phyloP scores from a whole-genome alignment of 2,329 filamentous ascomycete genomes.

The Xylaria sp. region DNA sequence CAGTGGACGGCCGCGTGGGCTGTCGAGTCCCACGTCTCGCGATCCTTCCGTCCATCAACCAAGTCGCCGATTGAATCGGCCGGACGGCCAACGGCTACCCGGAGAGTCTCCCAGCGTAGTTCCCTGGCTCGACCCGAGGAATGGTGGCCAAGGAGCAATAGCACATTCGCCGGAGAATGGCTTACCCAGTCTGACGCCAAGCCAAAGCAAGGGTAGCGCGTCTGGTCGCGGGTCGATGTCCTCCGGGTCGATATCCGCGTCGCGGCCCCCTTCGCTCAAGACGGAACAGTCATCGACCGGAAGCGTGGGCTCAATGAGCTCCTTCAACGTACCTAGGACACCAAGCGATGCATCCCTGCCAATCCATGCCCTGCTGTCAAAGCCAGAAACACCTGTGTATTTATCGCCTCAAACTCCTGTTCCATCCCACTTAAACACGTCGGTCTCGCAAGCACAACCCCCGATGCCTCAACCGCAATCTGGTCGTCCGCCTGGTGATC shows the following conservation, averaged over 20 bases:
- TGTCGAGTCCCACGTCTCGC: constrained; percentile 35
- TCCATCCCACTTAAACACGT: constrained; percentile 6
- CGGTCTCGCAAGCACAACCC: constrained; percentile 24
- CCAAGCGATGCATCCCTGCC: constrained; percentile 55
- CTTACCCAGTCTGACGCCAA: constrained; percentile 24
- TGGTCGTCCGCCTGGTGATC: constrained; percentile 20
- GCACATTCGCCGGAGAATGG: constrained; percentile 33
- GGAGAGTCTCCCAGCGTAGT: constrained; percentile 18
- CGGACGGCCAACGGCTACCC: constrained; percentile 25
- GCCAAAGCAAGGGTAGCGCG: constrained; percentile 14
- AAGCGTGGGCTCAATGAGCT: constrained; percentile 46
- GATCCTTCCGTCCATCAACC: constrained; percentile 28
- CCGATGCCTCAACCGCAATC: constrained; percentile 22
- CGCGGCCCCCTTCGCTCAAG: constrained; percentile 44
- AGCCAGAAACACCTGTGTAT: constrained; percentile 32
- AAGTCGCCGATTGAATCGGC: constrained; percentile 26
- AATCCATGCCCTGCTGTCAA: constrained; percentile 56
- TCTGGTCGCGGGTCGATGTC: constrained; percentile 25
- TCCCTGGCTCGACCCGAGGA: constrained; percentile 34
- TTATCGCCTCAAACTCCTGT: constrained; percentile 11
- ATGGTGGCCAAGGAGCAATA: constrained; percentile 11
- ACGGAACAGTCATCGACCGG: constrained; percentile 51
- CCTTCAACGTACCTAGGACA: constrained; percentile 46
- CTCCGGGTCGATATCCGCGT: constrained; percentile 32
- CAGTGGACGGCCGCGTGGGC: constrained; percentile 26